Percentiles rank a stretch among this genome's conserved stretches.
phyloP scores from a whole-genome alignment of 2,329 filamentous ascomycete genomes.

The Cryphonectria japonica region DNA sequence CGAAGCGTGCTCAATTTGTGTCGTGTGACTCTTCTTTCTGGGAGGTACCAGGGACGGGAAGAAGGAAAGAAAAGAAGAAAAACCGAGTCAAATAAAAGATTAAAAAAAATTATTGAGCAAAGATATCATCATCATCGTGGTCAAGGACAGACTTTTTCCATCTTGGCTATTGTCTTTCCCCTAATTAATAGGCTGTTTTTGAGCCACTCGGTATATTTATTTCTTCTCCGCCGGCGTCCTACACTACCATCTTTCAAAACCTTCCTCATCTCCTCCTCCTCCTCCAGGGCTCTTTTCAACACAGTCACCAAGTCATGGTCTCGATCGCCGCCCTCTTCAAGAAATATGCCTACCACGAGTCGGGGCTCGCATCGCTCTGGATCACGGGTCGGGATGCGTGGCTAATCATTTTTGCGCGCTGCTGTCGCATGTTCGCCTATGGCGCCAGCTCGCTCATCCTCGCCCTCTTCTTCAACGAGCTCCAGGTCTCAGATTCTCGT shows the following conservation, averaged over 20 bases:
- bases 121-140: not conserved
- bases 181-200: not conserved
- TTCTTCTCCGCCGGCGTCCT: not conserved
- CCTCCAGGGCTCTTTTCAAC: not conserved
- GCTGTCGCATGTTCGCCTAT: conserved; percentile 65
- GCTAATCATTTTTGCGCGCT: conserved; percentile 56
- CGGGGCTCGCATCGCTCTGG: conserved; percentile 52
- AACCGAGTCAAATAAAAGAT: not conserved
- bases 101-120: not conserved
- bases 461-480: conserved; percentile 62
- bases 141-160: not conserved
- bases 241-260: not conserved
- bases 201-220: not conserved
- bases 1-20: not conserved
- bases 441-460: conserved; percentile 64
- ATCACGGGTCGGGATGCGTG: conserved; percentile 53
- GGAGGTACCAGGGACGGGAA: not conserved
- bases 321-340: conserved; percentile 23
- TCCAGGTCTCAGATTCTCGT: conserved; percentile 58
- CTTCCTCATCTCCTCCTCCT: too few species aligned
- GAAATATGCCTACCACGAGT: conserved; percentile 45
- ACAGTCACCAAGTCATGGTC: conserved; percentile 14
- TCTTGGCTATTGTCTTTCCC: not conserved
- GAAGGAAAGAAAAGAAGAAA: too few species aligned
- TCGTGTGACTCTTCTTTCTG: not conserved